Conservation (phyloP, 768 basidiomycete genomes). For the Hemileccinum rubropunctum region DNA sequence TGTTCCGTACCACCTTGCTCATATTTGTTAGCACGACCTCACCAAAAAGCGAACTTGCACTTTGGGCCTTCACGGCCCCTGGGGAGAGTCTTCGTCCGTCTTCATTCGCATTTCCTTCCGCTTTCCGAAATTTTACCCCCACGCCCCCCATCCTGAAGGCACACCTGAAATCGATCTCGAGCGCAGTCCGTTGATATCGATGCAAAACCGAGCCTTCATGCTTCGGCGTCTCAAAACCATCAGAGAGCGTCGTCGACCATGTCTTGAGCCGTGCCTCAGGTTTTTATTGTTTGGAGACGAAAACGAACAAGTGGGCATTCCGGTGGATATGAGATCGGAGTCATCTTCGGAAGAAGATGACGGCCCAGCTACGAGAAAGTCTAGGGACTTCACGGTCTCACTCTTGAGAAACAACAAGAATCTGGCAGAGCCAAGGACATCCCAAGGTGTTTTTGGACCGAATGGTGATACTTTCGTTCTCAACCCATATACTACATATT, state of each 20-base stretch:
- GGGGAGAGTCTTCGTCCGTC: constrained; percentile 82
- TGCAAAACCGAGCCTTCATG: constrained; percentile 74
- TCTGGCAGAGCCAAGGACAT: constrained; percentile 78
- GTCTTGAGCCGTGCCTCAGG: constrained; percentile 78
- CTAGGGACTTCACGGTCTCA: constrained; percentile 50
- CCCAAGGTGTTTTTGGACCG: constrained; percentile 85
- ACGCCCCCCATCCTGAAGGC: constrained; percentile 56
- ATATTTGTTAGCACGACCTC: constrained; percentile 52
- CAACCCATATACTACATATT: background rate
- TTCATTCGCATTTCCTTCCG: constrained; percentile 88
- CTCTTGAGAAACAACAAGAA: constrained; percentile 69
- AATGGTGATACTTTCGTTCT: constrained; percentile 54
- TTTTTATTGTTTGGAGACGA: constrained; percentile 76
- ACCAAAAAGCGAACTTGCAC: constrained; percentile 77
- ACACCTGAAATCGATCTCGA: constrained; percentile 81
- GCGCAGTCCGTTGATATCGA: constrained; percentile 74
- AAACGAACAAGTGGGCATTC: constrained; percentile 44
- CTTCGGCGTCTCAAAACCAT: constrained; percentile 73
- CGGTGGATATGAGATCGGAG: constrained; percentile 48
- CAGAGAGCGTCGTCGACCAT: constrained; percentile 71
- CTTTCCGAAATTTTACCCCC: constrained; percentile 83
- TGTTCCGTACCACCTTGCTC: constrained; percentile 4
- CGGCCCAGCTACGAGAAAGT: constrained; percentile 34
- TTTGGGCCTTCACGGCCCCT: constrained; percentile 83
- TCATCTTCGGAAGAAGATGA: constrained; percentile 73